Conservation (phyloP, 106 monocot genomes). For the Acorus calamus region DNA sequence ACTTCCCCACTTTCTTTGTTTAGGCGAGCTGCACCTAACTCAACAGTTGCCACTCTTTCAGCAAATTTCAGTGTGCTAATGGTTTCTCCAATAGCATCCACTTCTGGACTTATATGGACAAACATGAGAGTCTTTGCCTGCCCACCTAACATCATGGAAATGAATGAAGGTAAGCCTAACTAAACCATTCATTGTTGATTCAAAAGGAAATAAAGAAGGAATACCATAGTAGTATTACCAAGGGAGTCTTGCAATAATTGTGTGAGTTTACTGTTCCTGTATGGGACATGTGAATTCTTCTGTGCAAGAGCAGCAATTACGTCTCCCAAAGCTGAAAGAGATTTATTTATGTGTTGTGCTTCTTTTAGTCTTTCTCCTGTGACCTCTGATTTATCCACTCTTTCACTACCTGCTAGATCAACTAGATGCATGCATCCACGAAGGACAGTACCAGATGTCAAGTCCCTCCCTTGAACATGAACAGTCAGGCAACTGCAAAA, state of each 20-base stretch:
- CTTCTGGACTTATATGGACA: conserved; percentile 90
- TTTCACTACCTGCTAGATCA: conserved; percentile 94
- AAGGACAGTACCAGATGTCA: conserved; percentile 44
- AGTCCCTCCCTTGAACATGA: conserved; percentile 84
- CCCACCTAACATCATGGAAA: conserved; percentile 42
- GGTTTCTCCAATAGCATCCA: conserved; percentile 71
- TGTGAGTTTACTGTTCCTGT: conserved; percentile 95
- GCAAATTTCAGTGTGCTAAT: conserved; percentile 97
- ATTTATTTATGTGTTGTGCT: conserved; percentile 97
- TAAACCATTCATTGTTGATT: no score
- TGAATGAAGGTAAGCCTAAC: background rate
- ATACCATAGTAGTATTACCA: conserved; percentile 32
- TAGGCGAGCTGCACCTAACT: conserved; percentile 69
- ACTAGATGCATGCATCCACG: conserved; percentile 93
- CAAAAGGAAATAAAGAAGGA: background rate
- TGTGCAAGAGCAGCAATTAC: conserved; percentile 85
- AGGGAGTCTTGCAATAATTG: conserved; percentile 95
- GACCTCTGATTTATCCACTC: conserved; percentile 91
- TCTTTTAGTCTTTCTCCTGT: conserved; percentile 85
- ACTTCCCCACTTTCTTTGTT: conserved; percentile 80
- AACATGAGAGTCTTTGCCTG: conserved; percentile 99
- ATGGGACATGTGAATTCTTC: conserved; percentile 90
- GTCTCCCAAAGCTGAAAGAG: conserved; percentile 92
- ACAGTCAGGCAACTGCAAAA: conserved; percentile 81
- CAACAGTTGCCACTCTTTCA: conserved; percentile 77